phyloP scores from a whole-genome alignment of 1,139 yeast species.

The Nakaseomyces kungkrabaensis region DNA sequence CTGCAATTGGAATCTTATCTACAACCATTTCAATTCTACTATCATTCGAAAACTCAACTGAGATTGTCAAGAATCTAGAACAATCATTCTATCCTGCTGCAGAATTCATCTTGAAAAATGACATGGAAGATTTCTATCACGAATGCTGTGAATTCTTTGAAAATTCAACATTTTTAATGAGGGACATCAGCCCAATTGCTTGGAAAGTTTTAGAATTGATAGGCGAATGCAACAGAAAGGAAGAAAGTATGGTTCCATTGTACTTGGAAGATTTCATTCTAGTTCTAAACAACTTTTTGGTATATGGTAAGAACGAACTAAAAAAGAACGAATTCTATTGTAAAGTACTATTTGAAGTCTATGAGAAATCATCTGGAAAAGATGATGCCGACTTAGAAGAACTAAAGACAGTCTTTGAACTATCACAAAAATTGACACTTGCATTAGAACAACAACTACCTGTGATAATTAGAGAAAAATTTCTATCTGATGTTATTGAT shows the following conservation, averaged over 20 bases:
- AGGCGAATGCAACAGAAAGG: conserved; percentile 42
- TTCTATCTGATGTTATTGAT: conserved; percentile 23
- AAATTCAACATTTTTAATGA: conserved; percentile 67
- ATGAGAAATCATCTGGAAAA: conserved; percentile 22
- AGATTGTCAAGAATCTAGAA: conserved; percentile 58
- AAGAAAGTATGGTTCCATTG: conserved; percentile 41
- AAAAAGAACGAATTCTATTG: conserved; percentile 29
- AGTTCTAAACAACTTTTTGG: conserved; percentile 64
- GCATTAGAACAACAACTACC: conserved; percentile 27
- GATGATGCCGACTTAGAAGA: conserved; percentile 29
- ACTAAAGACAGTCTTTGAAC: conserved; percentile 25
- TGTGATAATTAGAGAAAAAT: conserved; percentile 18
- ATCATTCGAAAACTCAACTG: conserved; percentile 74
- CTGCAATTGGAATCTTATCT: conserved; percentile 78
- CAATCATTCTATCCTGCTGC: conserved; percentile 67
- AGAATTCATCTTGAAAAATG: conserved; percentile 51
- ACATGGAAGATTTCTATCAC: conserved; percentile 67
- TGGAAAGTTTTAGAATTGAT: conserved; percentile 63
- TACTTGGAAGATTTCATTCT: conserved; percentile 73
- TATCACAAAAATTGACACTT: conserved; percentile 29
- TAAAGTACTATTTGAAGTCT: conserved; percentile 24
- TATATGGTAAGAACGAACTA: conserved; percentile 55
- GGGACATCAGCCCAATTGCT: conserved; percentile 61
- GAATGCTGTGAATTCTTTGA: conserved; percentile 82
- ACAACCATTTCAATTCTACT: conserved; percentile 81